These are phyloP conservation scores for Przewalskia tangutica DNA, from an alignment of 257 asterid genomes.

Conservation along the genomic window DNA sequence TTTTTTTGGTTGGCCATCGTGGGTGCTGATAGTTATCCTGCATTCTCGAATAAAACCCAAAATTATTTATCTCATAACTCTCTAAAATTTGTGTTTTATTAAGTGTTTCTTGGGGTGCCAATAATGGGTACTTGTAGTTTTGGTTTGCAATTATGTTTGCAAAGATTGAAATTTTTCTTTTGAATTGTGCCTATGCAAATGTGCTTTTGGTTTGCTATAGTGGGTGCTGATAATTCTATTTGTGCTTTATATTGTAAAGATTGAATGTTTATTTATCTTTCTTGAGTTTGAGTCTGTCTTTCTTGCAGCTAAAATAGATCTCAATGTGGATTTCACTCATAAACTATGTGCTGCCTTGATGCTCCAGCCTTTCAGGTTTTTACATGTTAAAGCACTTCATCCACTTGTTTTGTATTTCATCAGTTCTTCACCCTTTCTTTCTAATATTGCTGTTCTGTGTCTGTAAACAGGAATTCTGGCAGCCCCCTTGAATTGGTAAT, in stretches of 20 bases:
- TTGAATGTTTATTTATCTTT: no score
- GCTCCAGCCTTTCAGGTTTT: slow-evolving; percentile 81
- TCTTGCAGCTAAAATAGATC: no score
- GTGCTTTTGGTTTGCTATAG: not conserved
- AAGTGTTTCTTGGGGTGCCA: no score
- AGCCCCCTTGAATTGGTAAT: slow-evolving; percentile 83
- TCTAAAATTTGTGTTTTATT: no score
- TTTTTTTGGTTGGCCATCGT: not conserved
- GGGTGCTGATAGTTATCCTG: not conserved
- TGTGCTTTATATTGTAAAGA: no score
- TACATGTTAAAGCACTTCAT: not conserved
- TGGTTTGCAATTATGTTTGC: not conserved
- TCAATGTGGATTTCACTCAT: slow-evolving; percentile 33
- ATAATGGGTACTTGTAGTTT: no score
- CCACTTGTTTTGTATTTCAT: not conserved
- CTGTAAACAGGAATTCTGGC: slow-evolving; percentile 49
- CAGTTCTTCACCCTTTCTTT: not conserved
- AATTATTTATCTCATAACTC: no score
- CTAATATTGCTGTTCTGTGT: slow-evolving; percentile 12
- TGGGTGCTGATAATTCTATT: not conserved
- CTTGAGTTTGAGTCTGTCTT: no score
- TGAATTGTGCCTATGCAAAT: not conserved
- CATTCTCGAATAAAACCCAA: no score
- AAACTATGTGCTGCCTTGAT: slow-evolving; percentile 79
- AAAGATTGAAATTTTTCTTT: not conserved